Percentiles rank a stretch among this genome's conserved stretches.
These are phyloP conservation scores for Malania oleifera DNA, from an alignment of 164 flowering plant genomes.

Conservation along the genomic window DNA sequence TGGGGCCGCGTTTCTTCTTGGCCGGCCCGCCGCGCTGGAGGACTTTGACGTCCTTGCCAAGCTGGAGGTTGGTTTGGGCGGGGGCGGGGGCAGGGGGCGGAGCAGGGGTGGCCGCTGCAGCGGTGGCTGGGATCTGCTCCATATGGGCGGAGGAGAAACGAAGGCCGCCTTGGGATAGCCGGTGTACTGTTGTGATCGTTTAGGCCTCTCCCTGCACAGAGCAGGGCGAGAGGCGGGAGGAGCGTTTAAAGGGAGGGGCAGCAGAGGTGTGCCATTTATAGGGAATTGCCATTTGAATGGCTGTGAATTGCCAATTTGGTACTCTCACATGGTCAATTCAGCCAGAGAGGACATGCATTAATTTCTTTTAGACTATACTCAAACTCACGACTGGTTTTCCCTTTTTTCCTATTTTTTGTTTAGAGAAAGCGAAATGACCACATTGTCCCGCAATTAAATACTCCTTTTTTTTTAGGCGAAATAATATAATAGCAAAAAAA, in stretches of 20 bases:
- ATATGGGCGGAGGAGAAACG: background rate
- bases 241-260: background rate
- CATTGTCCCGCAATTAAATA: too few species aligned
- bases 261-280: background rate
- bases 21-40: background rate
- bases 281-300: background rate
- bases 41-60: background rate
- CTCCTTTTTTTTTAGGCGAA: too few species aligned
- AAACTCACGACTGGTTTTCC: too few species aligned
- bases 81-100: background rate
- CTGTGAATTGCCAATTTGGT: too few species aligned
- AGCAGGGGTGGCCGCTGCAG: background rate
- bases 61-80: background rate
- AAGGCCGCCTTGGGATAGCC: background rate
- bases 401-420: too few species aligned
- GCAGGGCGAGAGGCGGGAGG: constrained; percentile 15
- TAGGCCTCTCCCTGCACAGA: constrained; percentile 17
- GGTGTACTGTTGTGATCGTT: too few species aligned
- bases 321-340: too few species aligned
- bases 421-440: too few species aligned
- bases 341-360: too few species aligned
- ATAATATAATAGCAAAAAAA: too few species aligned
- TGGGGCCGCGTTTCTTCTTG: constrained; percentile 16
- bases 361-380: too few species aligned
- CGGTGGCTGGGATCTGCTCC: constrained; percentile 4